Evolutionary conservation across 225 moss, liverwort and hornwort genomes (phyloP).

Genomic region (Bryum argenteum): DNA sequence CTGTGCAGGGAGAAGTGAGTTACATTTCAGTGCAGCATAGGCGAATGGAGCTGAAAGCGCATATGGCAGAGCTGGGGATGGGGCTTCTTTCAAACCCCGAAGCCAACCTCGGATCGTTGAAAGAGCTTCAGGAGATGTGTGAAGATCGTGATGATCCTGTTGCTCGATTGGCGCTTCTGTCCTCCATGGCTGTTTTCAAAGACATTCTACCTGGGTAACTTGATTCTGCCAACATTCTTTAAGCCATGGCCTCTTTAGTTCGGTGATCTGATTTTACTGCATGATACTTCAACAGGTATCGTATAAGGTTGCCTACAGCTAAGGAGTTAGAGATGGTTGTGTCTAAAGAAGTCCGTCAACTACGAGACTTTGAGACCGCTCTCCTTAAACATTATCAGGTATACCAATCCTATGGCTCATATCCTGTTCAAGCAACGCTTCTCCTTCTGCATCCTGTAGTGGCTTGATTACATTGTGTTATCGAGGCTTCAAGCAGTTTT

Average conservation of each 20-base stretch:
- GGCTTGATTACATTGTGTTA: too few relatives aligned
- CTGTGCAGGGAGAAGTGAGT: slow-evolving; percentile 49
- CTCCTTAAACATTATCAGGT: slow-evolving; percentile 94
- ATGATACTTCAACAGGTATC: slow-evolving; percentile 65
- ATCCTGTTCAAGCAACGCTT: too few relatives aligned
- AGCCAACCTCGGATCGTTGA: slow-evolving; percentile 67
- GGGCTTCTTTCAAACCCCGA: slow-evolving; percentile 84
- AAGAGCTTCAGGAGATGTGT: slow-evolving; percentile 90
- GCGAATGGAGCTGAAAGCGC: slow-evolving; percentile 61
- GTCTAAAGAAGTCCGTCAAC: slow-evolving; percentile 86
- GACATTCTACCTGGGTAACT: slow-evolving; percentile 93
- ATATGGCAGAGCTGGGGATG: slow-evolving; percentile 92
- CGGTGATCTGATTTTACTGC: neutral
- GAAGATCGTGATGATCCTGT: slow-evolving; percentile 78
- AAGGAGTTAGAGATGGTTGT: slow-evolving; percentile 84
- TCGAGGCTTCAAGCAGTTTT: too few relatives aligned
- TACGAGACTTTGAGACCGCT: slow-evolving; percentile 85
- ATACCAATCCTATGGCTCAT: too few relatives aligned
- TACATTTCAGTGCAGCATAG: slow-evolving; percentile 78
- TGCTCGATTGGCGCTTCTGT: slow-evolving; percentile 85
- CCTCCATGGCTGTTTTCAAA: slow-evolving; percentile 91
- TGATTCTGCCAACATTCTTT: slow-evolving; percentile 21
- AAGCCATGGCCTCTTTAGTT: neutral
- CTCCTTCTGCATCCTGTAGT: too few relatives aligned
- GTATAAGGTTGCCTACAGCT: slow-evolving; percentile 84